A percentile compares a stretch with the other conserved stretches of the same genome.
These are phyloP conservation scores for Neodidymelliopsis sp. DNA, from an alignment of 2,329 filamentous ascomycete species.

Conservation along the genomic window DNA sequence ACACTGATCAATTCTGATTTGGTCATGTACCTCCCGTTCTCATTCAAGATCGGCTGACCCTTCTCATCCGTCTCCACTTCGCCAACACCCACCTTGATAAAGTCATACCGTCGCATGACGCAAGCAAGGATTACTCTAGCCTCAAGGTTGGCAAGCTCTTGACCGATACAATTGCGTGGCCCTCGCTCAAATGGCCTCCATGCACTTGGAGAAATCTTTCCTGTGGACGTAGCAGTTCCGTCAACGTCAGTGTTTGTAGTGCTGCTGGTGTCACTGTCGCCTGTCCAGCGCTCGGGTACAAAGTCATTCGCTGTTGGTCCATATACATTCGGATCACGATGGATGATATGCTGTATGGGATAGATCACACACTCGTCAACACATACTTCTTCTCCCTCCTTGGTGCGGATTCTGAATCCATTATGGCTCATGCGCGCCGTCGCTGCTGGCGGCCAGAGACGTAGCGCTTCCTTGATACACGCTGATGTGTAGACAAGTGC, in stretches of 20 bases:
- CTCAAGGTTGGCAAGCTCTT: slow-evolving; percentile 64
- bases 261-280: slow-evolving; percentile 38
- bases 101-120: slow-evolving; percentile 42
- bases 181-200: slow-evolving; percentile 66
- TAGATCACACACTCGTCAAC: slow-evolving; percentile 56
- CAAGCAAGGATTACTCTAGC: slow-evolving; percentile 59
- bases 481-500: slow-evolving; percentile 61
- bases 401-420: slow-evolving; percentile 53
- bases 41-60: slow-evolving; percentile 34
- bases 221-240: slow-evolving; percentile 1
- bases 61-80: slow-evolving; percentile 35
- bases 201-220: slow-evolving; percentile 51
- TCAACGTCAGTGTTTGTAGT: slow-evolving; percentile 24
- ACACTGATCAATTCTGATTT: slow-evolving; percentile 45
- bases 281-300: slow-evolving; percentile 49
- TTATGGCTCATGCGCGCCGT: slow-evolving; percentile 51
- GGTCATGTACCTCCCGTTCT: slow-evolving; percentile 39
- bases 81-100: slow-evolving; percentile 46
- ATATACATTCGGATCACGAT: slow-evolving; percentile 45
- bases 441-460: slow-evolving; percentile 61
- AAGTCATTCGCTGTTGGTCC: slow-evolving; percentile 43
- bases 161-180: slow-evolving; percentile 64
- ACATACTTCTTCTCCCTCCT: slow-evolving; percentile 53
- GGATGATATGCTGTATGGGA: slow-evolving; percentile 51
- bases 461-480: slow-evolving; percentile 62